A percentile compares a stretch with the other conserved stretches of the same genome.
phyloP scores from a whole-genome alignment of 306 rosid species.

The Quercus mongolica region DNA sequence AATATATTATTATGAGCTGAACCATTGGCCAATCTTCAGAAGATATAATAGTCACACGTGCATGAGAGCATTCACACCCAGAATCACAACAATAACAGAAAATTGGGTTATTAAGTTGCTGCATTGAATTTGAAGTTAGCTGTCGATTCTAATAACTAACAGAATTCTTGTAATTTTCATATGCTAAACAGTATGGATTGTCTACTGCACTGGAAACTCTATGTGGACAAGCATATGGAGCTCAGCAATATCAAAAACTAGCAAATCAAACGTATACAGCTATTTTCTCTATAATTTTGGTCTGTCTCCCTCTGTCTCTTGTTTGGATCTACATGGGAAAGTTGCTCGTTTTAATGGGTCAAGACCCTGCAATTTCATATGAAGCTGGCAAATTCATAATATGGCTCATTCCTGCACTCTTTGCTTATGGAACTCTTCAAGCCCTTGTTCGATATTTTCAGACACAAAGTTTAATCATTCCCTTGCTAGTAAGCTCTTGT shows the following conservation, averaged over 20 bases:
- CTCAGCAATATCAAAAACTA: constrained; percentile 40
- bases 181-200: constrained; percentile 43
- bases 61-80: too few species aligned
- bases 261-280: constrained; percentile 54
- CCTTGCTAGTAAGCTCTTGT: constrained; percentile 53
- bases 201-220: constrained; percentile 56
- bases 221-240: constrained; percentile 66
- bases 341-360: constrained; percentile 57
- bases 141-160: background rate
- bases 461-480: constrained; percentile 59
- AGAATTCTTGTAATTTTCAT: background rate
- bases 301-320: constrained; percentile 55
- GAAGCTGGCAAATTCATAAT: constrained; percentile 61
- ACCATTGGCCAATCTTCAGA: too few species aligned
- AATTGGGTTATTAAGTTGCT: too few species aligned
- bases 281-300: constrained; percentile 49
- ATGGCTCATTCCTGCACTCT: constrained; percentile 73
- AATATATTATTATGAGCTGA: too few species aligned
- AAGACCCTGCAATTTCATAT: constrained; percentile 66
- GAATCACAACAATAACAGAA: too few species aligned
- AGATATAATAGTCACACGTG: too few species aligned
- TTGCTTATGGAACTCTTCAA: constrained; percentile 63
- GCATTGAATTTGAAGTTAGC: background rate
- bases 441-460: constrained; percentile 62
- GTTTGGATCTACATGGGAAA: constrained; percentile 61